Base-by-base conservation (phyloP, 2,329 filamentous ascomycete species). In the Trichoderma harzianum region DNA sequence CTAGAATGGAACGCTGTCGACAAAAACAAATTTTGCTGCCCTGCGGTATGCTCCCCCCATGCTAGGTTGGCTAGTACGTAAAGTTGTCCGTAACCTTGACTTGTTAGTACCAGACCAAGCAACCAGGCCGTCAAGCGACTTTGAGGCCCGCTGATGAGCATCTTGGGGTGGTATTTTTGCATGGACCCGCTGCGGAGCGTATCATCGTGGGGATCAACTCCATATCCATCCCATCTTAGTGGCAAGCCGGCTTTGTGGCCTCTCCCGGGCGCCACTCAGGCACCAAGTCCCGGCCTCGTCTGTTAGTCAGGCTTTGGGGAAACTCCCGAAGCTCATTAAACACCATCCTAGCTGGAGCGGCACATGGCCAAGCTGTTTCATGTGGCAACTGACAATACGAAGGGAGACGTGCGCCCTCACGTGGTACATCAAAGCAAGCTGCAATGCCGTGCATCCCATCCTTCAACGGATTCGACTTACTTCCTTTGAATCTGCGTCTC, bases 241-340 rank as follows among this genome's bases (percentile, higher is more conserved):
- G 60, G 60, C 58, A 26, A 36, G 26, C 62, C 58, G 68, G 58
- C 68, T 70, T 64, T 43, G 67, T 28, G 63, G 68, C 24, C 58
- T 63, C 68, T 70, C 68, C 68, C 68, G 68, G 55, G 68, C 68
- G 68, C 68, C 68, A 70, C 68, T 43, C 60, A 70, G 68, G 68
- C 68, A 70, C 67, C 67, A 69, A 61, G 67, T 69, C 67, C 67
- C 57, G 67, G 67, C n/a, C 53, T 69, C 39, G 28, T 36, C 51
- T 57, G 32, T 62, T 69, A 53, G 67, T 62, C 66, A 69, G 47
- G 66, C 66, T n/a, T 68, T 51, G 66, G 36, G 26, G 53, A 67
- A 69, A 51, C 55, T 60, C 36, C 66, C 66, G 55, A 61, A 51
- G 39, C 28, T 69, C 55, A 69, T 60, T 47, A 47, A 51, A 60